Conservation (phyloP, 345 rosid species). For the Hibiscus syriacus region DNA sequence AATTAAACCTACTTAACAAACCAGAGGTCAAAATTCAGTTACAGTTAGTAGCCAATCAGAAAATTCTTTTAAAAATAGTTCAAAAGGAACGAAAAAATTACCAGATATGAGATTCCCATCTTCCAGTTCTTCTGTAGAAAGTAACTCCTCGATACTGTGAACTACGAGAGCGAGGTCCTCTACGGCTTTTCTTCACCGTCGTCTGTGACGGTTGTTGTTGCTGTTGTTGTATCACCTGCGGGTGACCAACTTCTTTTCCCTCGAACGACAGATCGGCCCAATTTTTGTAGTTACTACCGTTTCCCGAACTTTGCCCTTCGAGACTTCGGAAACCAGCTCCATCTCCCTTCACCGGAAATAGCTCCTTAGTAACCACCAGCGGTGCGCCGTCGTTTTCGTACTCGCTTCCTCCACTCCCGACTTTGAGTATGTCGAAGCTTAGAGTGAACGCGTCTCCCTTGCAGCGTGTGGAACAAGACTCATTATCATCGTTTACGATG, state of each 20-base stretch:
- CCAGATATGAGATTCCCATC: conserved; percentile 99
- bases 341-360: conserved; percentile 44
- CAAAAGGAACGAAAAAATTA: neutral
- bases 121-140: conserved; percentile 85
- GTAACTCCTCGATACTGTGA: conserved; percentile 96
- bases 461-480: conserved; percentile 59
- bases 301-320: conserved; percentile 38
- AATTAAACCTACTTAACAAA: neutral
- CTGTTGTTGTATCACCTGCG: conserved; percentile 35
- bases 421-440: conserved; percentile 65
- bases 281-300: neutral
- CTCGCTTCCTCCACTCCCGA: conserved; percentile 24
- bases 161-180: conserved; percentile 97
- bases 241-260: conserved; percentile 23
- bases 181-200: conserved; percentile 70
- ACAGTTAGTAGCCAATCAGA: neutral
- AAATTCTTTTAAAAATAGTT: neutral
- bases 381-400: conserved; percentile 14
- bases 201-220: conserved; percentile 37
- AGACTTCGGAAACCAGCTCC: conserved; percentile 18
- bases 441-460: conserved; percentile 32
- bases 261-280: conserved; percentile 52
- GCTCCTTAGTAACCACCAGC: conserved; percentile 40
- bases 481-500: conserved; percentile 68
- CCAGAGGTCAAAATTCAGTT: conserved; percentile 5